Percentiles rank a stretch among this genome's conserved stretches.
Conservation (phyloP, 2,329 filamentous ascomycete genomes). For the Stemphylium lycopersici region DNA sequence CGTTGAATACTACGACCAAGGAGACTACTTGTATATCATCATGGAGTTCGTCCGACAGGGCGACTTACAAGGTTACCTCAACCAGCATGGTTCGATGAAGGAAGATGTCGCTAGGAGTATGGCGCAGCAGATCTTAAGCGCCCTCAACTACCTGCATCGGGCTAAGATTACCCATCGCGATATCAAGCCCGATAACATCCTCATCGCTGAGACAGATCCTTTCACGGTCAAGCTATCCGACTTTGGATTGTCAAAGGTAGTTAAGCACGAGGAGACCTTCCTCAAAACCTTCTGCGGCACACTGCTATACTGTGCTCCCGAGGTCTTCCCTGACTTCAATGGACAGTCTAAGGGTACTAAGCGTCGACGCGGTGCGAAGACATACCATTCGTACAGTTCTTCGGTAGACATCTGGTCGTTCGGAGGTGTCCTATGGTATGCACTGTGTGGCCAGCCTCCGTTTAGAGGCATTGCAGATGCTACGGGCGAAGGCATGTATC, state of each 20-base stretch:
- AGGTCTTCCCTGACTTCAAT: slow-evolving; percentile 86
- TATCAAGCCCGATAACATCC: slow-evolving; percentile 97
- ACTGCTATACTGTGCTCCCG: slow-evolving; percentile 91
- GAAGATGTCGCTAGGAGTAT: slow-evolving; percentile 75
- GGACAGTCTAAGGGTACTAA: slow-evolving; percentile 69
- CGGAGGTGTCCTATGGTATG: slow-evolving; percentile 87
- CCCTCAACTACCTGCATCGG: slow-evolving; percentile 83
- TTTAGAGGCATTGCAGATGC: slow-evolving; percentile 79
- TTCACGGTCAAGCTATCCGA: slow-evolving; percentile 91
- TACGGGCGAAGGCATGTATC: slow-evolving; percentile 78
- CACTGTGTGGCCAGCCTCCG: slow-evolving; percentile 79
- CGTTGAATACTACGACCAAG: slow-evolving; percentile 84
- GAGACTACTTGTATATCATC: slow-evolving; percentile 85
- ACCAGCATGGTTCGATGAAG: slow-evolving; percentile 64
- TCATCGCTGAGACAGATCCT: slow-evolving; percentile 75
- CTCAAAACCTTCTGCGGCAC: slow-evolving; percentile 97
- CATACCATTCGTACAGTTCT: slow-evolving; percentile 75
- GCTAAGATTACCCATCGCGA: slow-evolving; percentile 96
- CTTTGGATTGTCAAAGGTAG: slow-evolving; percentile 94
- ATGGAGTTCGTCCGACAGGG: slow-evolving; percentile 91
- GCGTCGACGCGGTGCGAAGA: slow-evolving; percentile 60
- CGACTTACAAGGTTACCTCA: slow-evolving; percentile 78
- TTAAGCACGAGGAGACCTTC: slow-evolving; percentile 88
- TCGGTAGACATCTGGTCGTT: slow-evolving; percentile 97
- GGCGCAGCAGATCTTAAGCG: slow-evolving; percentile 77